phyloP scores from a whole-genome alignment of 192 early-diverging fungal species.

The Coemansia sp. region DNA sequence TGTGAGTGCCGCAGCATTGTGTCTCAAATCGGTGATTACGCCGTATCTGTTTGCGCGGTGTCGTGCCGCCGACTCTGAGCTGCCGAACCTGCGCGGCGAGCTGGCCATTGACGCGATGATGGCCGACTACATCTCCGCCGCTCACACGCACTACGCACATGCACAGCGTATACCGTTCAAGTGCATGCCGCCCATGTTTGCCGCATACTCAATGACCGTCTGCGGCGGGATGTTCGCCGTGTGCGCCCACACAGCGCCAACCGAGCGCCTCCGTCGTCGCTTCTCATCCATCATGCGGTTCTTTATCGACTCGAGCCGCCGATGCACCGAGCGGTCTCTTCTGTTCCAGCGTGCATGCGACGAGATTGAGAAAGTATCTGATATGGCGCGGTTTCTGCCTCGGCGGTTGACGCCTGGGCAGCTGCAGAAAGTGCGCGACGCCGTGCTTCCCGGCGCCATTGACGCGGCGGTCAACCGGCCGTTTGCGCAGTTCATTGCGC shows the following conservation, averaged over 20 bases:
- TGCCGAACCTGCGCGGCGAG: conserved; percentile 14
- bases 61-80: neutral
- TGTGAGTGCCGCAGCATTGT: conserved; percentile 29
- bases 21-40: conserved; percentile 37
- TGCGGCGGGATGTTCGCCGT: conserved; percentile 41
- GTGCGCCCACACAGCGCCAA: conserved; percentile 36
- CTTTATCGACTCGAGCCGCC: neutral
- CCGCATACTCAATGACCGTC: conserved; percentile 38
- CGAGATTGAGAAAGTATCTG: conserved; percentile 31
- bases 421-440: conserved; percentile 22
- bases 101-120: conserved; percentile 13
- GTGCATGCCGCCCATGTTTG: conserved; percentile 46
- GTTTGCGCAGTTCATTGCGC: conserved; percentile 23
- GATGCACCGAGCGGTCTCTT: conserved; percentile 14
- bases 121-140: conserved; percentile 23
- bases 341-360: conserved; percentile 20
- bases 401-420: conserved; percentile 17
- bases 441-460: conserved; percentile 28
- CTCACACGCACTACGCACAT: conserved; percentile 19
- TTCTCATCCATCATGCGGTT: conserved; percentile 10
- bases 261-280: conserved; percentile 5
- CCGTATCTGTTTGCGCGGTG: conserved; percentile 36
- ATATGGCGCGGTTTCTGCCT: conserved; percentile 41
- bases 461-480: conserved; percentile 27
- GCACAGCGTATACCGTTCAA: conserved; percentile 7